Base-by-base conservation (phyloP, 2,329 filamentous ascomycete genomes). In the Calonectria pseudoturangicola region DNA sequence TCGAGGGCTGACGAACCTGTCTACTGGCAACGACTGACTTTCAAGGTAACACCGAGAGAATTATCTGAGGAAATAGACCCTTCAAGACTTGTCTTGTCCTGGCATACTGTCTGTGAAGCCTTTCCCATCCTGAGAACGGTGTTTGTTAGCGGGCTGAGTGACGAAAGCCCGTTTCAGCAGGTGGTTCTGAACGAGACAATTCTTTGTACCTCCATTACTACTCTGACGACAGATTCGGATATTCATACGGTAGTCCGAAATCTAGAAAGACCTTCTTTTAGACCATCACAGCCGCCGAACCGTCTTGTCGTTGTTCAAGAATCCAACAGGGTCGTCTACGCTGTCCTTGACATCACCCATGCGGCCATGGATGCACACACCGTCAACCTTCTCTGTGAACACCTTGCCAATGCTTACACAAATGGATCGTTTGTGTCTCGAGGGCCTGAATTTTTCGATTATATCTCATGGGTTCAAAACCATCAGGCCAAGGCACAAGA, bases 101-200 rank as follows among this genome's bases (percentile, higher is more conserved):
- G 54, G 54, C 54, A 60, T 60, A 28, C 54, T 41, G 54, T 60
- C 33, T 60, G 54, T 60, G 54, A 60, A 60, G 54, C 54, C 54
- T 60, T 39, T 60, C 54, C 54, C 54, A 60, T 60, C 33, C 54
- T 60, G 54, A 60, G 54, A 60, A 60, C 54, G 54, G 54, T 60
- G 54, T 60, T 60, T 43, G 36, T 39, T 25, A 60, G 54, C 36
- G 54, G 54, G 33, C 33, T 60, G n/a, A 41, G 54, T 60, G 54
- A 60, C 54, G 54, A 60, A 39, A 60, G 54, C 33, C 30, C 54
- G n/a, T 60, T 60, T 60, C 54, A 60, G 21, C 54, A 60, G 54
- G 30, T 60, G 36, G 33, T 60, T 60, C 54, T 60, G 54, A 60
- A 60, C 33, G 54, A 60, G 21, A 60, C 33, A 39, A 33, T 39